These are phyloP conservation scores for Amniculicola lignicola DNA, from an alignment of 495 filamentous ascomycete species.

Conservation along the genomic window DNA sequence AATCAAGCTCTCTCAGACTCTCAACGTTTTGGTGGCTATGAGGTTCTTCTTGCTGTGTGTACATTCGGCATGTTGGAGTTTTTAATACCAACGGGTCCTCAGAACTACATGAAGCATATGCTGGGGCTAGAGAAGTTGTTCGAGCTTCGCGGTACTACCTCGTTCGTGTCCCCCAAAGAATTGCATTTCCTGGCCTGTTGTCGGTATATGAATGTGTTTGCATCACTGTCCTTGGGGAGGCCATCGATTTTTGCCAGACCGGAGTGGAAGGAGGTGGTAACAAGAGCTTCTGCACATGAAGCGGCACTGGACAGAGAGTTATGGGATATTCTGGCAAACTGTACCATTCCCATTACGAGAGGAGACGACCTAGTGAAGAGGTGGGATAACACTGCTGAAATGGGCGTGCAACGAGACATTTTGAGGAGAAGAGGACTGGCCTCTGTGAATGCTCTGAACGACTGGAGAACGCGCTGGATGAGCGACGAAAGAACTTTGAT, in stretches of 20 bases:
- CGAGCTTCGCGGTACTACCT: not conserved
- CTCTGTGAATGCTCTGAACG: not conserved
- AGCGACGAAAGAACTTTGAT: not conserved
- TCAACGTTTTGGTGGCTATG: not conserved
- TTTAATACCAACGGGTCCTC: constrained; percentile 4
- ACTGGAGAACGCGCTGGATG: not conserved
- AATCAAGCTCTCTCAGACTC: constrained; percentile 7
- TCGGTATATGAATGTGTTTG: constrained; percentile 7
- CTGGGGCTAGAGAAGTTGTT: constrained; percentile 9
- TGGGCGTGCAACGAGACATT: too few relatives aligned
- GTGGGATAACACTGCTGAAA: not conserved
- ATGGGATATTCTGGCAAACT: constrained; percentile 16
- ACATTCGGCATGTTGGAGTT: constrained; percentile 12
- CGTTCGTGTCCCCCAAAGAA: not conserved
- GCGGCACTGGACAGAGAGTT: constrained; percentile 4
- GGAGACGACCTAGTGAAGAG: not conserved
- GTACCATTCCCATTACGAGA: not conserved
- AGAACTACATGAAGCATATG: constrained; percentile 15
- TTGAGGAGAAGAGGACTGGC: not conserved
- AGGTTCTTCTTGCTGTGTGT: constrained; percentile 9
- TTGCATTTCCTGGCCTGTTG: not conserved
- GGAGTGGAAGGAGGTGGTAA: constrained; percentile 13
- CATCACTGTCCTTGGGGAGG: not conserved
- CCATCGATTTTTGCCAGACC: constrained; percentile 3
- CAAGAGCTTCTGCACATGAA: not conserved